Conservation (phyloP, 2,329 filamentous ascomycete species). For the Pyrenophora tritici-repentis region DNA sequence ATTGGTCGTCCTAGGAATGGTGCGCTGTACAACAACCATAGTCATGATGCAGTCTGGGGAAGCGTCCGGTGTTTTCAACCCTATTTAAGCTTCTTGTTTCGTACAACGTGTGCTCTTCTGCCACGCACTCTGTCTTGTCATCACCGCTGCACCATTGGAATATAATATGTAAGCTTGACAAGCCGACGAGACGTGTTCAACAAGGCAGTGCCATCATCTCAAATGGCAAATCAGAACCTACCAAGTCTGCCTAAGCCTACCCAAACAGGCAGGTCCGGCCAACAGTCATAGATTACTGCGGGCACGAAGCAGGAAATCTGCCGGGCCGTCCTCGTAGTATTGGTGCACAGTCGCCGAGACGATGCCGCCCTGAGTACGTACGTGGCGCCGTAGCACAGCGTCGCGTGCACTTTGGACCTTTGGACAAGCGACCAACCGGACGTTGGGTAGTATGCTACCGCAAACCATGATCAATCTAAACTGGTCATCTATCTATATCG, state of each 20-base stretch:
- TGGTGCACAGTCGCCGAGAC: conserved; percentile 7
- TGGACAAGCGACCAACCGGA: neutral
- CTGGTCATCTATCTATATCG: too few relatives aligned
- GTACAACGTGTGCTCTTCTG: too few relatives aligned
- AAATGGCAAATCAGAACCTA: too few relatives aligned
- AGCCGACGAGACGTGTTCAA: neutral
- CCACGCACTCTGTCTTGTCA: too few relatives aligned
- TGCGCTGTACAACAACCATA: conserved; percentile 2
- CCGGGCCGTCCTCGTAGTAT: conserved; percentile 14
- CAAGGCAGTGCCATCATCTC: neutral
- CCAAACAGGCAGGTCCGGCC: conserved; percentile 9
- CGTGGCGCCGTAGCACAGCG: conserved; percentile 6
- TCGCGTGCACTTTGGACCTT: too few relatives aligned
- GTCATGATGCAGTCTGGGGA: conserved; percentile 4
- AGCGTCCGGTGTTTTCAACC: conserved; percentile 2
- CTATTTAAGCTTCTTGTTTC: neutral
- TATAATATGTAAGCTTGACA: too few relatives aligned
- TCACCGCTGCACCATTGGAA: neutral
- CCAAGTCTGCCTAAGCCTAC: neutral
- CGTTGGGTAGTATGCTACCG: too few relatives aligned
- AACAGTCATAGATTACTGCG: conserved; percentile 15
- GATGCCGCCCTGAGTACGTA: conserved; percentile 9
- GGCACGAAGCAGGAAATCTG: conserved; percentile 13
- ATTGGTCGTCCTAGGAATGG: conserved; percentile 9
- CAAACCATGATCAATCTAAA: too few relatives aligned